phyloP scores from a whole-genome alignment of 352 stramenopile species.

The Globisporangium orthogonon region DNA sequence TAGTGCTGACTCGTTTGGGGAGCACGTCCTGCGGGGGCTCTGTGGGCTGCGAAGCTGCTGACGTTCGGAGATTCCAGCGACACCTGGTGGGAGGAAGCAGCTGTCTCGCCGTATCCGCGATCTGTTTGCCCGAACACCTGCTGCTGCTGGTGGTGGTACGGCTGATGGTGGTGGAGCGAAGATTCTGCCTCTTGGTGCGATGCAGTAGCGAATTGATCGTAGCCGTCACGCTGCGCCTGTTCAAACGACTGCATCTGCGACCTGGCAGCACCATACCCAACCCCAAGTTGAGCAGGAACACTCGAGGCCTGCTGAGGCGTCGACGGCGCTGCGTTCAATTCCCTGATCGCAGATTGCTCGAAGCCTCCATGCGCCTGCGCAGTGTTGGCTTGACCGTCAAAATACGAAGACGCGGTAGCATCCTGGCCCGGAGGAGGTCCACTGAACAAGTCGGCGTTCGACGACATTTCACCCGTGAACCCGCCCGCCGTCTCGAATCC shows the following conservation, averaged over 20 bases:
- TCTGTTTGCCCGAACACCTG: background rate
- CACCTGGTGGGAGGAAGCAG: background rate
- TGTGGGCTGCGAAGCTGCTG: conserved; percentile 3
- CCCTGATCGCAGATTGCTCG: conserved; percentile 10
- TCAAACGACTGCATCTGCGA: background rate
- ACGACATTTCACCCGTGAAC: conserved; percentile 1
- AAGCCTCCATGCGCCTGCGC: conserved; percentile 20
- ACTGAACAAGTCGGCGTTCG: conserved; percentile 4
- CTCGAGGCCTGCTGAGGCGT: conserved; percentile 14
- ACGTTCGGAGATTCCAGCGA: background rate
- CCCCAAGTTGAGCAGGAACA: background rate
- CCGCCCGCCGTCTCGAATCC: conserved; percentile 5
- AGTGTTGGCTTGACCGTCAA: conserved; percentile 5
- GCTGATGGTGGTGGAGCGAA: background rate
- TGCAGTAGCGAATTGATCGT: background rate
- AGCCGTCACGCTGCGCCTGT: background rate
- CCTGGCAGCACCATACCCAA: background rate
- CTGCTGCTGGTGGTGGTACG: conserved; percentile 22
- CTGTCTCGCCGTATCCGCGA: background rate
- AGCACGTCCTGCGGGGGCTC: background rate
- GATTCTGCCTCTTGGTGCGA: background rate
- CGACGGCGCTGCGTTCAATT: conserved; percentile 15
- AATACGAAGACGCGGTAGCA: conserved; percentile 5
- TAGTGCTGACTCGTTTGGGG: background rate
- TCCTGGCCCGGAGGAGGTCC: conserved; percentile 7